Evolutionary conservation across 2,329 filamentous ascomycete species (phyloP), one percentile per base, ranked within the genome.

Genomic region (Fusarium sarcochroum): DNA sequence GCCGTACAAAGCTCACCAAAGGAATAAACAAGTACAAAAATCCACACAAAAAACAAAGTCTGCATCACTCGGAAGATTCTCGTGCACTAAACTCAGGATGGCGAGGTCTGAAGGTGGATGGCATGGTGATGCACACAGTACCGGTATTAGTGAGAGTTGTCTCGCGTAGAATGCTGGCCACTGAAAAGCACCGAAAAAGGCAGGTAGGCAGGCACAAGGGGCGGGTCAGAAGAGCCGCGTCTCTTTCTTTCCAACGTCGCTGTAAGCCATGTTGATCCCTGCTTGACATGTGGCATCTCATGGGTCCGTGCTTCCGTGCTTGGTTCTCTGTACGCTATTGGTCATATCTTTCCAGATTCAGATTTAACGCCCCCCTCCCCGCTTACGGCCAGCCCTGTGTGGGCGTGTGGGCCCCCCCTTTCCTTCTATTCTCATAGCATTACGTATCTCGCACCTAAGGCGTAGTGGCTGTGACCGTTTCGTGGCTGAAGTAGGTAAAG

Each of bases 281-380:
- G 75, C 66, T 63, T 63, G 63, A 76, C 75, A 77, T 77, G 75
- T 77, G 75, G 75, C 69, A 65, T 64, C 48, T 32, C 20, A 37
- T 32, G 56, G 61, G 55, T 53, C 68, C 55, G 72, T 75, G 74
- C 75, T 71, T 64, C 32, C n/a, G 23, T 10, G 38, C 23, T 34
- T 27, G 15, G 15, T 9, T 38, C 1, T 7, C 15, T 14, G 21
- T 17, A 11, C 18, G 15, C 17, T 8, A 59, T 64, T 64, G 61
- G 60, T 13, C 38, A 21, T 38, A 7, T 10, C 6, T 15, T 17
- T 14, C 10, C 38, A 15, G 17, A 15, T 23, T 3, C 5, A 47
- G 7, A 27, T 10, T 21, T 10, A 13, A 20, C 25, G 18, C 17
- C 35, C 15, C 44, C 53, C 44, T 45, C 58, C 23, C 59, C 52